A percentile compares a stretch with the other conserved stretches of the same genome.
These are phyloP conservation scores for Tricholoma sp. DNA, from an alignment of 768 basidiomycete species.

Conservation along the genomic window DNA sequence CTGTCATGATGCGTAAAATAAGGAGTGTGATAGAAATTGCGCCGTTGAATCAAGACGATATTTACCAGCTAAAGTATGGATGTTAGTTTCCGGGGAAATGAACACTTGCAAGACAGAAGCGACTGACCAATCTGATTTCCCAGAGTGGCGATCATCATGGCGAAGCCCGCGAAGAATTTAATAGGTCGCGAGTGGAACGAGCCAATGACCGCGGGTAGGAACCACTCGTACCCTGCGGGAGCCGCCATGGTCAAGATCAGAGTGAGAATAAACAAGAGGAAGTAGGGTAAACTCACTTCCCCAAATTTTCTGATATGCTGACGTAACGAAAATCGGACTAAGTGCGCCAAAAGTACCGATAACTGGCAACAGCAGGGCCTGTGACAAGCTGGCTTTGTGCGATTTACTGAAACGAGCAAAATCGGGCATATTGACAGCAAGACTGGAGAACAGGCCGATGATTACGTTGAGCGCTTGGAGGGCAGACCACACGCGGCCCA, in stretches of 20 bases:
- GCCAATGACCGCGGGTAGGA: not conserved
- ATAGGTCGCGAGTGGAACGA: not conserved
- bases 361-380: not conserved
- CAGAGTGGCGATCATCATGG: not conserved
- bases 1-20: not conserved
- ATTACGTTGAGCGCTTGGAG: not conserved
- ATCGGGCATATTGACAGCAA: not conserved
- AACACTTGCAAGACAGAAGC: not conserved
- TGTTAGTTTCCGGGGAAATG: not conserved
- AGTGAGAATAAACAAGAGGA: not conserved
- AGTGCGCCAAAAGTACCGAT: not conserved
- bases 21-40: not conserved
- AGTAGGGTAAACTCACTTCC: not conserved
- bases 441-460: not conserved
- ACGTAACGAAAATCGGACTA: not conserved
- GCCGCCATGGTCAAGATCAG: not conserved
- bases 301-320: not conserved
- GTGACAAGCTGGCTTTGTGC: not conserved
- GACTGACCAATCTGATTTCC: not conserved
- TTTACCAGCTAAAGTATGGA: not conserved
- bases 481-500: not conserved
- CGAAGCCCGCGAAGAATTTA: not conserved
- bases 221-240: not conserved
- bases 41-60: not conserved
- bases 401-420: not conserved